Base-by-base conservation (phyloP, 257 asterid species). In the Solanum chmielewskii region DNA sequence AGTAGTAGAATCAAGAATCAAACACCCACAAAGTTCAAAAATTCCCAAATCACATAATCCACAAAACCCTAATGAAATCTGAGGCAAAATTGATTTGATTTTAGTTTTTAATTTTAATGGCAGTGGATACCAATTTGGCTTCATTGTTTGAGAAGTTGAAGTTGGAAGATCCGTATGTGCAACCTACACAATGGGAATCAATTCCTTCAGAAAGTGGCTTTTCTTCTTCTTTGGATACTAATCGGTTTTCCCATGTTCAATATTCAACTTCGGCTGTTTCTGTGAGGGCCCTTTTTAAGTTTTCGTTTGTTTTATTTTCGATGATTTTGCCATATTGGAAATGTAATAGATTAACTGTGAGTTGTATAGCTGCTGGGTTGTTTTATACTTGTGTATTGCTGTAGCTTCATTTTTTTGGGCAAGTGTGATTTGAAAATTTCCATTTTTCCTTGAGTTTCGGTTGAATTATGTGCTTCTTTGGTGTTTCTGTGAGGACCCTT, bases 101-200 rank as follows among this genome's bases (percentile, higher is more conserved):
- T 80, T n/a, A 80, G 37, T 9, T 45, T 14, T 14, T 25, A 85
- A 85, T 18, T 56, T 18, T 49, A 87, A 95, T 95, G 98, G 94
- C 94, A 89, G 93, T 87, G 89, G 94, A 91, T 70, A 78, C 96
- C 35, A 92, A 94, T 83, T 83, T 95, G 86, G 88, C 88, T 82
- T 92, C 92, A 82, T 91, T 95, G 68, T 82, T 93, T 87, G 92
- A 91, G 87, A 93, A 92, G 86, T 91, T 96, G 56, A 92, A 89
- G 90, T 93, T 96, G 16, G 95, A 94, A 45, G 96, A 94, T 62
- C 95, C 96, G 11, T 93, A 94, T 93, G 83, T 95, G n/a, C 94
- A 94, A 23, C 93, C 98, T 27, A 89, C 93, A 91, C 94, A 96
- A 15, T 93, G 98, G 99, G 99, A 96, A 74, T 94, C 95, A 31